Conservation (phyloP, 345 rosid species). For the Acer yangbiense region DNA sequence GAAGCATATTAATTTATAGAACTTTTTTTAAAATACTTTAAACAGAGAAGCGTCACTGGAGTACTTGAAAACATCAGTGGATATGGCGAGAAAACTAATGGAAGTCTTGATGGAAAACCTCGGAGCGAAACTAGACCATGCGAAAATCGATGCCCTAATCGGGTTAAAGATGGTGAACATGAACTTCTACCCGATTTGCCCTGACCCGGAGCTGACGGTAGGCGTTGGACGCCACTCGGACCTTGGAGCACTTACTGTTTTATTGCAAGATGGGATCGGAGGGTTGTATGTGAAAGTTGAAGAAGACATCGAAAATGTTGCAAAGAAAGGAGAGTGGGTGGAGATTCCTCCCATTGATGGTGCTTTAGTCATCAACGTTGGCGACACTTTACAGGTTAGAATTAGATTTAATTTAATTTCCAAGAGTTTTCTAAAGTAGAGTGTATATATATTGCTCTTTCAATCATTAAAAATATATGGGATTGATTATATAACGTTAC, state of each 20-base stretch:
- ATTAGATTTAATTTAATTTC: too few species aligned
- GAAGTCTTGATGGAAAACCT: conserved; percentile 38
- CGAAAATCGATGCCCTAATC: conserved; percentile 38
- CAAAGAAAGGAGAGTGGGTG: conserved; percentile 13
- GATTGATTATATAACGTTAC: too few species aligned
- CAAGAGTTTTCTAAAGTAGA: too few species aligned
- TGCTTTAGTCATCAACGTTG: conserved; percentile 22
- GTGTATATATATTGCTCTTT: too few species aligned
- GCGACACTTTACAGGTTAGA: conserved; percentile 17
- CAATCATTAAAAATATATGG: too few species aligned
- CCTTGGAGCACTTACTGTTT: conserved; percentile 49
- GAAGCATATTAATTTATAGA: too few species aligned
- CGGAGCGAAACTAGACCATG: conserved; percentile 41
- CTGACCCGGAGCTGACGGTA: conserved; percentile 54
- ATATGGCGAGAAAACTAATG: conserved; percentile 41
- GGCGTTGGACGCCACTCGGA: conserved; percentile 69
- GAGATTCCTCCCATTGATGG: conserved; percentile 16
- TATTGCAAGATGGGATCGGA: conserved; percentile 60
- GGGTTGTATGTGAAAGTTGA: conserved; percentile 55
- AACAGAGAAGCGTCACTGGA: conserved; percentile 49
- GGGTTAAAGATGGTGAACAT: conserved; percentile 48
- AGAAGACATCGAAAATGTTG: neutral
- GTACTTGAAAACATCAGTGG: conserved; percentile 40
- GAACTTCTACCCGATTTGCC: conserved; percentile 62
- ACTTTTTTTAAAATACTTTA: too few species aligned